These are phyloP conservation scores for Alternaria brassicae DNA, from an alignment of 2,329 filamentous ascomycete species.

Conservation along the genomic window DNA sequence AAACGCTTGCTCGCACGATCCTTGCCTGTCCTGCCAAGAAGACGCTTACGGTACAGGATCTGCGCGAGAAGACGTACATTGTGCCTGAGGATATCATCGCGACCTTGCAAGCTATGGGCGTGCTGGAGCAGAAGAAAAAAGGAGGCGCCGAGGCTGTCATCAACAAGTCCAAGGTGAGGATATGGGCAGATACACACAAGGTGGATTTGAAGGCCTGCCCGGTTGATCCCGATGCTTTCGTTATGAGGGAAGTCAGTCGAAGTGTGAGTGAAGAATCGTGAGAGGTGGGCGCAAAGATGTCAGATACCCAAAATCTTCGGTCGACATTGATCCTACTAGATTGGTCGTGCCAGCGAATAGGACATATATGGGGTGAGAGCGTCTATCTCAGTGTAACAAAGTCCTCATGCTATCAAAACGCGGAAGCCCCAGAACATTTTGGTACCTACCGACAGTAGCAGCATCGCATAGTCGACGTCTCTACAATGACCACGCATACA, in stretches of 20 bases:
- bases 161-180: constrained; percentile 65
- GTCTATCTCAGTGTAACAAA: too few species aligned
- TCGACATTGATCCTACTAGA: too few species aligned
- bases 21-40: constrained; percentile 56
- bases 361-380: too few species aligned
- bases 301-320: too few species aligned
- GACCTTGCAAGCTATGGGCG: constrained; percentile 79
- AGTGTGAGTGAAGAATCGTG: constrained; percentile 35
- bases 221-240: constrained; percentile 78
- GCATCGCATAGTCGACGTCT: too few species aligned
- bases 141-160: constrained; percentile 60
- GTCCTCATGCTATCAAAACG: too few species aligned
- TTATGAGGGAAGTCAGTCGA: constrained; percentile 60
- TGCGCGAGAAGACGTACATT: constrained; percentile 83
- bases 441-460: too few species aligned
- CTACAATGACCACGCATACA: too few species aligned
- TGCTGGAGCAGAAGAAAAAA: constrained; percentile 65
- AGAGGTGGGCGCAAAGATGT: not conserved
- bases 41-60: constrained; percentile 70
- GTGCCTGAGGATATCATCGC: constrained; percentile 80
- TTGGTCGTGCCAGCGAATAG: too few species aligned
- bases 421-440: too few species aligned
- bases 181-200: constrained; percentile 69
- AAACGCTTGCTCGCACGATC: constrained; percentile 76
- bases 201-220: constrained; percentile 66